Percentiles rank a stretch among this genome's conserved stretches.
Evolutionary conservation across 352 stramenopile species (phyloP).

Genomic region (Phytophthora macrochlamydospora): DNA sequence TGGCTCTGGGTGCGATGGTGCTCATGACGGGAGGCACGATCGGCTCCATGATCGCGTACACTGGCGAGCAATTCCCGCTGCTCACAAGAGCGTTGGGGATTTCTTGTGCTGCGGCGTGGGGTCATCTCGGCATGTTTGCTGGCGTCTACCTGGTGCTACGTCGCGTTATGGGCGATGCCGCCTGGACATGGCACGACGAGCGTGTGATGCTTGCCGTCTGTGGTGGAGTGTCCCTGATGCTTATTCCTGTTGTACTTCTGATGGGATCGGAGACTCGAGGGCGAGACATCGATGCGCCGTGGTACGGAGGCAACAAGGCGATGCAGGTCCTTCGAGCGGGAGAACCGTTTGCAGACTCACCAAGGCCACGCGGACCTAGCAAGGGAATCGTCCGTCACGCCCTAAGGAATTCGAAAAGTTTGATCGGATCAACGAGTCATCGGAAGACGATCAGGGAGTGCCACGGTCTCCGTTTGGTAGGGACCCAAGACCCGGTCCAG

Average conservation of each 20-base stretch:
- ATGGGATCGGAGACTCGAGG: constrained; percentile 41
- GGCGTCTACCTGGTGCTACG: constrained; percentile 40
- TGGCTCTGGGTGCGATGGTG: constrained; percentile 27
- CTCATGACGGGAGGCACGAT: constrained; percentile 34
- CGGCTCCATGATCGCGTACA: constrained; percentile 40
- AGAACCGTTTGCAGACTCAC: constrained; percentile 12
- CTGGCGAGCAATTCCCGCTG: constrained; percentile 52
- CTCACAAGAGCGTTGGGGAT: constrained; percentile 53
- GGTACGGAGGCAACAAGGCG: constrained; percentile 27
- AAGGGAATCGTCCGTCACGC: background rate
- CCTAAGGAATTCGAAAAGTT: background rate
- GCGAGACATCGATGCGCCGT: constrained; percentile 44
- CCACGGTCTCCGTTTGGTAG: constrained; percentile 19
- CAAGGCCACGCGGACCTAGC: constrained; percentile 13
- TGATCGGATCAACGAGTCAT: constrained; percentile 8
- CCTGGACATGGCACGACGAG: constrained; percentile 36
- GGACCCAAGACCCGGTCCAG: constrained; percentile 1
- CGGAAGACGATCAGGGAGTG: constrained; percentile 1
- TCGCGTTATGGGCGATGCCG: constrained; percentile 24
- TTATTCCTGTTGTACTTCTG: constrained; percentile 34
- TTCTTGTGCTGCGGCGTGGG: constrained; percentile 37
- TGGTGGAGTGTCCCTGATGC: constrained; percentile 16
- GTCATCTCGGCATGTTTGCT: constrained; percentile 47
- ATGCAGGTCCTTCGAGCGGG: constrained; percentile 10
- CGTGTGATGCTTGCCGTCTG: constrained; percentile 27